A percentile compares a stretch with the other conserved stretches of the same genome.
Evolutionary conservation across 371 early-diverging fungal genomes (phyloP).

Genomic region (Apophysomyces ossiformis): DNA sequence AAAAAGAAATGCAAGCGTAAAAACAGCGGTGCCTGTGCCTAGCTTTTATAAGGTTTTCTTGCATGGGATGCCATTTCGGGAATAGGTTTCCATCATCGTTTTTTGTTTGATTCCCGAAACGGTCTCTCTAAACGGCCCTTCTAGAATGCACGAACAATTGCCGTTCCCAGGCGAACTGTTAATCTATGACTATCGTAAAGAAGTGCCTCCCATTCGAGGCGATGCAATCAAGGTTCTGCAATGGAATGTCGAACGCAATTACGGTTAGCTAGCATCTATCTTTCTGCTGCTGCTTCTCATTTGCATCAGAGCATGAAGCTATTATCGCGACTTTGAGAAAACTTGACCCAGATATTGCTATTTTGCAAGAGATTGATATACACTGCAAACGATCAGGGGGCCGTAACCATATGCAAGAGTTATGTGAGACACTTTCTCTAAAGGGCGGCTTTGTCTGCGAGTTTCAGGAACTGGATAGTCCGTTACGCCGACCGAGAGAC

Average conservation of each 20-base stretch:
- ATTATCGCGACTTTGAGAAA: conserved; percentile 57
- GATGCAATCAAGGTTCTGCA: conserved; percentile 49
- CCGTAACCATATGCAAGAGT: conserved; percentile 63
- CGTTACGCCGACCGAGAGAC: conserved; percentile 54
- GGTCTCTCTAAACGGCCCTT: background rate
- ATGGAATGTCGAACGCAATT: conserved; percentile 81
- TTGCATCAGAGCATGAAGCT: conserved; percentile 51
- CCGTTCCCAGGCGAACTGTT: conserved; percentile 49
- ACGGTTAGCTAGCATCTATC: conserved; percentile 41
- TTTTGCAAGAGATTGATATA: conserved; percentile 78
- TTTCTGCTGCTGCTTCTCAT: background rate
- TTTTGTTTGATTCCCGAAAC: no score
- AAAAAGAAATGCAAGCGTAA: background rate
- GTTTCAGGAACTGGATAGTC: conserved; percentile 73
- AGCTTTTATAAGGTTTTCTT: no score
- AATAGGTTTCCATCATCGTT: no score
- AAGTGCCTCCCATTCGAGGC: background rate
- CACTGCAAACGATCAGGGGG: conserved; percentile 67
- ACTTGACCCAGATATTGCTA: conserved; percentile 71
- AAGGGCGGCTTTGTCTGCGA: conserved; percentile 77
- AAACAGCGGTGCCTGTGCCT: no score
- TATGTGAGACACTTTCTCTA: conserved; percentile 54
- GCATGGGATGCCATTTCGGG: no score
- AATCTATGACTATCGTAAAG: conserved; percentile 51
- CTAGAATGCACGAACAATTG: background rate